Evolutionary conservation across 2,329 filamentous ascomycete species (phyloP).

Genomic region (Aspergillus sclerotialis): DNA sequence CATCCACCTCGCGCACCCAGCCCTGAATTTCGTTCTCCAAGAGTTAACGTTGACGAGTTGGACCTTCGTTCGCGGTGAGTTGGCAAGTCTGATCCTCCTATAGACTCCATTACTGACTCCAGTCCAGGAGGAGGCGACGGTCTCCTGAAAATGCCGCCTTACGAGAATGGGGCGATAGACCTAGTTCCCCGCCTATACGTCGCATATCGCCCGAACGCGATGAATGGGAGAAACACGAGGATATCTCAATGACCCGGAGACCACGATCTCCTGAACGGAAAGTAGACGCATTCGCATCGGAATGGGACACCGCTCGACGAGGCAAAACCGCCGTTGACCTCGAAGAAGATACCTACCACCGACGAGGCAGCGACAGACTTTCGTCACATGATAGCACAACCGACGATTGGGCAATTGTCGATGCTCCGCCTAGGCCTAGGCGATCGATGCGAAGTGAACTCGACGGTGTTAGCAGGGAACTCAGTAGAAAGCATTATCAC

Average conservation of each 20-base stretch:
- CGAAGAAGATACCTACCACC: slow-evolving; percentile 56
- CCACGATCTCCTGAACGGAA: slow-evolving; percentile 21
- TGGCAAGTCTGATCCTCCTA: neutral
- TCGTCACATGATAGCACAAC: slow-evolving; percentile 66
- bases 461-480: slow-evolving; percentile 61
- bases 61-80: slow-evolving; percentile 49
- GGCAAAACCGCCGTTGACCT: slow-evolving; percentile 19
- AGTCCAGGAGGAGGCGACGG: slow-evolving; percentile 53
- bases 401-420: slow-evolving; percentile 72
- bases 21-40: slow-evolving; percentile 19
- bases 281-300: slow-evolving; percentile 16
- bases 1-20: slow-evolving; percentile 21
- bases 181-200: slow-evolving; percentile 29
- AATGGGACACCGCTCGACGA: slow-evolving; percentile 4
- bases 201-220: slow-evolving; percentile 13
- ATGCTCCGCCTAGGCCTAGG: slow-evolving; percentile 77
- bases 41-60: slow-evolving; percentile 44
- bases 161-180: slow-evolving; percentile 25
- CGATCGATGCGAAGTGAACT: slow-evolving; percentile 63
- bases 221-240: slow-evolving; percentile 15
- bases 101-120: slow-evolving; percentile 12
- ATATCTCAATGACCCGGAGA: slow-evolving; percentile 18
- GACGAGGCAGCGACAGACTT: slow-evolving; percentile 61
- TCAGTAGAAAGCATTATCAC: slow-evolving; percentile 72
- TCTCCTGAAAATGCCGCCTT: slow-evolving; percentile 48